A percentile compares a stretch with the other conserved stretches of the same genome.
phyloP scores from a whole-genome alignment of 179 eudicot species.

The Drosera spatulata region DNA sequence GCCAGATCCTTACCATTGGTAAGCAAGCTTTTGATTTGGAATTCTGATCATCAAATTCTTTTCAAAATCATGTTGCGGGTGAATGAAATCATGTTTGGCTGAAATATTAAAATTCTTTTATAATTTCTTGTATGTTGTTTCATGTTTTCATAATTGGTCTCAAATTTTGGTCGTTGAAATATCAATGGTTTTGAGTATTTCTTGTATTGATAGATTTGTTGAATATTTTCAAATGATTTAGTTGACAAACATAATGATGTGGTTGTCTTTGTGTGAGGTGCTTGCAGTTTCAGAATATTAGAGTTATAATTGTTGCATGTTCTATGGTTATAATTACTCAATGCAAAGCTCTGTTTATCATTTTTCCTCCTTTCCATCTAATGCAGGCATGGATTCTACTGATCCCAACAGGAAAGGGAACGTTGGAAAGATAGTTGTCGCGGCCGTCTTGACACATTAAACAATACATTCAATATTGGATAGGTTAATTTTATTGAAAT shows the following conservation, averaged over 20 bases:
- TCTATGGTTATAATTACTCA: too few relatives aligned
- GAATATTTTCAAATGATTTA: too few relatives aligned
- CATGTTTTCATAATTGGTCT: background rate
- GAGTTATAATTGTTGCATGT: background rate
- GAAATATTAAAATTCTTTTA: background rate
- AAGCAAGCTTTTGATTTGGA: constrained; percentile 24
- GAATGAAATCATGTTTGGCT: too few relatives aligned
- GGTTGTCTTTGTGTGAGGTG: background rate
- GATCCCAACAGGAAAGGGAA: constrained; percentile 69
- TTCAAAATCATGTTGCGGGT: background rate
- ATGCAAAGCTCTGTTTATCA: background rate
- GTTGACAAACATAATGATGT: too few relatives aligned
- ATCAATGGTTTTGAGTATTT: background rate
- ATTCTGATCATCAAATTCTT: too few relatives aligned
- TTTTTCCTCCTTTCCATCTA: background rate
- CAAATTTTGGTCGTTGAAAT: background rate
- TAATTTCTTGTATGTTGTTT: background rate
- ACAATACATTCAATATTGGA: too few relatives aligned
- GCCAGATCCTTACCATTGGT: constrained; percentile 52
- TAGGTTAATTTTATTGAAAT: too few relatives aligned
- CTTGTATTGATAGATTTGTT: too few relatives aligned
- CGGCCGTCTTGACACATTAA: constrained; percentile 26
- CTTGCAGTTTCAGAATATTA: background rate
- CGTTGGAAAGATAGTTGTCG: constrained; percentile 55
- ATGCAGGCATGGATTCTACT: constrained; percentile 64